Evolutionary conservation across 768 basidiomycete species (phyloP), one percentile per base, ranked within the genome.

Genomic region (Trametes punicea): DNA sequence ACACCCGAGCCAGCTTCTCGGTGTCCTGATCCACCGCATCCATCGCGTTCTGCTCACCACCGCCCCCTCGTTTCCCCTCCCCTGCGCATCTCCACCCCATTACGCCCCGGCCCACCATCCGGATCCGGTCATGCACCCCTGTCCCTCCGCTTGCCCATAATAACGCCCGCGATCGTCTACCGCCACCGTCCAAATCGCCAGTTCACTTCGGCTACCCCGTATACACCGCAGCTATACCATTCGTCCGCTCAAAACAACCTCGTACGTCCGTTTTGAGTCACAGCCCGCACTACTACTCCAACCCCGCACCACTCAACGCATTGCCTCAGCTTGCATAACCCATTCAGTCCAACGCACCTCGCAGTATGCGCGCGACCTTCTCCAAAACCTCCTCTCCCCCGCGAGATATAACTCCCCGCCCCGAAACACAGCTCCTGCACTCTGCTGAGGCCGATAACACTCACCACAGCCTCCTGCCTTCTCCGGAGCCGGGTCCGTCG

Each of bases 51-150:
- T 33, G 34, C 11, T 18, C 52, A 54, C 52, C 52, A 46, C 52
- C 52, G 13, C 33, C 45, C 41, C 49, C 56, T 57, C 56, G 30
- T 48, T 58, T 46, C 39, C 27, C 52, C 39, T 33, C 47, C 7
- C 34, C 40, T 50, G 36, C 44, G 25, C 44, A 25, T 59, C 57
- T 59, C 57, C 57, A 59, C 57, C 57, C 57, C 57, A 59, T 59
- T 59, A 54, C 57, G 52, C 52, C 40, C 33, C 52, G 20, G 34
- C 29, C 52, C 51, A 44, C 51, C 16, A 11, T 16, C 45, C 56
- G 21, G 34, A 31, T 51, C 29, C 31, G 49, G 50, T 29, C 49
- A 51, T 39, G 20, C 9, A 26, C 45, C 50, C 57, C 51, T 49
- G 39, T 27, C 47, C 34, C 41, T 31, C 47, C 47, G 52, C 46